Evolutionary conservation across 805 yeast species (phyloP).

Genomic region (Ogataea haglerorum): DNA sequence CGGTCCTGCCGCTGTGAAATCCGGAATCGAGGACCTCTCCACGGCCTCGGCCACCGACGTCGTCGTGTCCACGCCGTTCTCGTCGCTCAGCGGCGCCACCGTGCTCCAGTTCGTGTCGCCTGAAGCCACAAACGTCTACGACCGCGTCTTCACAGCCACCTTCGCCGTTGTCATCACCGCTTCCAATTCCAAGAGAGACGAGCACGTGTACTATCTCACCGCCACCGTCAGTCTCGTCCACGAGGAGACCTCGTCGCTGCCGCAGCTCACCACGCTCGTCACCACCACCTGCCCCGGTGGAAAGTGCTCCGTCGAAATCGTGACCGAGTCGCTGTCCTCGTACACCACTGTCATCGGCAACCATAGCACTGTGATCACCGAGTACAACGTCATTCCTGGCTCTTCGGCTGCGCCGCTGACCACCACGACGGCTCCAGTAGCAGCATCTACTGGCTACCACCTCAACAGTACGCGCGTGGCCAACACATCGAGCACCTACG

Average conservation of each 20-base stretch:
- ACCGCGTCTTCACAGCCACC: conserved; percentile 20
- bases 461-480: conserved; percentile 5
- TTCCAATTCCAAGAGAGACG: conserved; percentile 18
- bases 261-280: conserved; percentile 7
- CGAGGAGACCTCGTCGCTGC: background rate
- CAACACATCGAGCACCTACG: conserved; percentile 1
- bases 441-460: background rate
- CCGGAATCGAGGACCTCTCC: conserved; percentile 13
- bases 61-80: conserved; percentile 5
- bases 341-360: conserved; percentile 35
- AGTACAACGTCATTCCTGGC: conserved; percentile 33
- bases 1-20: conserved; percentile 8
- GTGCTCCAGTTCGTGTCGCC: conserved; percentile 16
- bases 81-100: conserved; percentile 6
- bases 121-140: conserved; percentile 18
- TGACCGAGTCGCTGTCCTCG: conserved; percentile 19
- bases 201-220: conserved; percentile 19
- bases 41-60: conserved; percentile 13
- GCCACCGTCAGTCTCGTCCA: conserved; percentile 14
- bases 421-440: background rate
- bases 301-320: conserved; percentile 10
- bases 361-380: conserved; percentile 36
- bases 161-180: conserved; percentile 18
- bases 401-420: background rate
- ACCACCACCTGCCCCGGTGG: conserved; percentile 14